A percentile compares a stretch with the other conserved stretches of the same genome.
Evolutionary conservation across 139 green algal genomes (phyloP).

Genomic region (Closterium sp.): DNA sequence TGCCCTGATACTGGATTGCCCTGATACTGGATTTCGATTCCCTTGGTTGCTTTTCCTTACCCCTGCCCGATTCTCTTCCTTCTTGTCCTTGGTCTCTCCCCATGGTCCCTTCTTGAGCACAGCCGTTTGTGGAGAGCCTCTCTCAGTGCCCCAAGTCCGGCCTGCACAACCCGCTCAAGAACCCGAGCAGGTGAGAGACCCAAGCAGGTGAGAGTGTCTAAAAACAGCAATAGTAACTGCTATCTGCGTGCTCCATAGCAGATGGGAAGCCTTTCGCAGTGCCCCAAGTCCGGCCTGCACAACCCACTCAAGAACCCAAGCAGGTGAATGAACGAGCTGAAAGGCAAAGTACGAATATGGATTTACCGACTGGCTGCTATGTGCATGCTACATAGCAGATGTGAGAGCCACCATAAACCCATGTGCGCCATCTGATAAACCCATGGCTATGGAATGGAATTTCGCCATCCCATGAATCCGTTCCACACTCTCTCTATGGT

Average conservation of each 20-base stretch:
- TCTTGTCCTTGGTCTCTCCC: neutral
- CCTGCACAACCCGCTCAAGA: conserved; percentile 92
- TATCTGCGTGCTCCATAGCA: too few relatives aligned
- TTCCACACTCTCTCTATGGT: too few relatives aligned
- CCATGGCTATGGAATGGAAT: too few relatives aligned
- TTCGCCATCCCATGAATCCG: too few relatives aligned
- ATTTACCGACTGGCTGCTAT: too few relatives aligned
- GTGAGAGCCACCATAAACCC: too few relatives aligned
- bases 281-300: conserved; percentile 70
- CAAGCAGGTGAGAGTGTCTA: too few relatives aligned
- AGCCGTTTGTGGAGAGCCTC: neutral
- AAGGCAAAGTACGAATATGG: too few relatives aligned
- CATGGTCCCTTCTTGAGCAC: too few relatives aligned
- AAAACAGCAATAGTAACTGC: too few relatives aligned
- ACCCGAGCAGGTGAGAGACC: conserved; percentile 63
- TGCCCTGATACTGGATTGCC: neutral
- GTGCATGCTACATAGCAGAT: too few relatives aligned
- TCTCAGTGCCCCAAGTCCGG: conserved; percentile 53
- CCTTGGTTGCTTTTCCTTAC: neutral
- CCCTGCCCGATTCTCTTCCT: neutral
- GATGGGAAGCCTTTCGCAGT: neutral
- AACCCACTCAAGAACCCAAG: conserved; percentile 92
- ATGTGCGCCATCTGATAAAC: too few relatives aligned
- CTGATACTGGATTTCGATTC: neutral
- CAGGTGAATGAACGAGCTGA: conserved; percentile 30